Percentiles rank a stretch among this genome's conserved stretches.
Evolutionary conservation across 192 early-diverging fungal species (phyloP).

Genomic region (Coemansia asiatica): DNA sequence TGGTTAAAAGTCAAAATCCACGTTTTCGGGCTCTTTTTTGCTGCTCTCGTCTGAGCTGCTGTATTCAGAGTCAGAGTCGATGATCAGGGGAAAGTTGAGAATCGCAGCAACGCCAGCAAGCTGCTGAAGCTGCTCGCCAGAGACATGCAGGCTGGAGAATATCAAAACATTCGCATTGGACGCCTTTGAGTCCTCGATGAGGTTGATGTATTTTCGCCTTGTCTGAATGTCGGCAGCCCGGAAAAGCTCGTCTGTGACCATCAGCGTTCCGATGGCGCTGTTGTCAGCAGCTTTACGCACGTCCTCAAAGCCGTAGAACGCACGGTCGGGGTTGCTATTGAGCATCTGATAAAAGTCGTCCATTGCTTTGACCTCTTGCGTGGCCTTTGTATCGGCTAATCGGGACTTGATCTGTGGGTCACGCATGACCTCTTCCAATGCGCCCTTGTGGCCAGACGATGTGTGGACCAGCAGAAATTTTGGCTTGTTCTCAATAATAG

Average conservation of each 20-base stretch:
- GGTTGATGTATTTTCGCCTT: conserved; percentile 78
- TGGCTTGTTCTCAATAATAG: conserved; percentile 76
- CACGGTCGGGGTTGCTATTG: conserved; percentile 82
- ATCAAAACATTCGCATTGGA: conserved; percentile 78
- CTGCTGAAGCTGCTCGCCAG: conserved; percentile 94
- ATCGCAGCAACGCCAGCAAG: conserved; percentile 94
- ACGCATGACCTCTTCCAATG: conserved; percentile 90
- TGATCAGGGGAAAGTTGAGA: conserved; percentile 85
- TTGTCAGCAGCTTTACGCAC: conserved; percentile 81
- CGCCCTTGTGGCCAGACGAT: conserved; percentile 95
- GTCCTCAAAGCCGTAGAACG: conserved; percentile 90
- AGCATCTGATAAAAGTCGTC: conserved; percentile 90
- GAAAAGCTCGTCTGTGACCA: conserved; percentile 94
- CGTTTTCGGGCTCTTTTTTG: not conserved
- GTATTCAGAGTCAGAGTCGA: conserved; percentile 69
- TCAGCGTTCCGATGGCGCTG: conserved; percentile 82
- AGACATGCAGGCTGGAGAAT: conserved; percentile 91
- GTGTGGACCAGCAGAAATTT: conserved; percentile 91
- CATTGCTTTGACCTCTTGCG: conserved; percentile 77
- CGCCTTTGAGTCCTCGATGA: conserved; percentile 80
- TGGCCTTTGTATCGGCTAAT: conserved; percentile 90
- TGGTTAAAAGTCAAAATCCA: not conserved
- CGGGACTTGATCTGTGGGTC: conserved; percentile 76
- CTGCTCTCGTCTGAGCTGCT: conserved; percentile 33
- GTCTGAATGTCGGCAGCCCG: conserved; percentile 83